phyloP scores from a whole-genome alignment of 208 protist species.

The Trypanosoma rangeli region DNA sequence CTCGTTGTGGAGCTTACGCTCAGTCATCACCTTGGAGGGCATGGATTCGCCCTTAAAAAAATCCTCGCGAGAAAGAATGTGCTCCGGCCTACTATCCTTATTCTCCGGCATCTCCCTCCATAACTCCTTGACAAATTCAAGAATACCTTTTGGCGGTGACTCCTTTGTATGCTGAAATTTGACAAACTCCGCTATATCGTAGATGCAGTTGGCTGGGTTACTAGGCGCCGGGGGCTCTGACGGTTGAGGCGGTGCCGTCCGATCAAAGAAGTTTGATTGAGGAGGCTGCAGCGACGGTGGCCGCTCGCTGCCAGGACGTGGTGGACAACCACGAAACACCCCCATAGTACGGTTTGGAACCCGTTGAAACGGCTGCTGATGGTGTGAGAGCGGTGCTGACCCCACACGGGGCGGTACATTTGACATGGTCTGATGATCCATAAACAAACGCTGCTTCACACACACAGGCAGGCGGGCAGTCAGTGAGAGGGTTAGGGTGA shows the following conservation, averaged over 20 bases:
- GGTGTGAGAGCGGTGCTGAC: conserved; percentile 23
- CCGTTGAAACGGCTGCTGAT: conserved; percentile 7
- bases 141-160: conserved; percentile 39
- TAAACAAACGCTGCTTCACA: conserved; percentile 1
- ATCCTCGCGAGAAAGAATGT: conserved; percentile 63
- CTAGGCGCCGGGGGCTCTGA: conserved; percentile 15
- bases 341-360: not conserved
- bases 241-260: conserved; percentile 4
- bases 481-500: conserved; percentile 2
- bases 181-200: conserved; percentile 56
- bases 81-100: conserved; percentile 49
- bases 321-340: conserved; percentile 1
- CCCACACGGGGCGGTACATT: conserved; percentile 22
- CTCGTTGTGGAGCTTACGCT: conserved; percentile 85
- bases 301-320: conserved; percentile 1
- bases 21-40: conserved; percentile 61
- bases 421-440: conserved; percentile 18
- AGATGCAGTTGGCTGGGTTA: conserved; percentile 70
- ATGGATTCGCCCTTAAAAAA: conserved; percentile 69
- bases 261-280: conserved; percentile 23
- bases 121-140: conserved; percentile 49
- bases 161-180: conserved; percentile 41
- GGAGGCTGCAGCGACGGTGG: conserved; percentile 1
- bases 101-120: conserved; percentile 86
- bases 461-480: conserved; percentile 2